Conservation (phyloP, 1,284 basidiomycete genomes). For the Moesziomyces aphidis region DNA sequence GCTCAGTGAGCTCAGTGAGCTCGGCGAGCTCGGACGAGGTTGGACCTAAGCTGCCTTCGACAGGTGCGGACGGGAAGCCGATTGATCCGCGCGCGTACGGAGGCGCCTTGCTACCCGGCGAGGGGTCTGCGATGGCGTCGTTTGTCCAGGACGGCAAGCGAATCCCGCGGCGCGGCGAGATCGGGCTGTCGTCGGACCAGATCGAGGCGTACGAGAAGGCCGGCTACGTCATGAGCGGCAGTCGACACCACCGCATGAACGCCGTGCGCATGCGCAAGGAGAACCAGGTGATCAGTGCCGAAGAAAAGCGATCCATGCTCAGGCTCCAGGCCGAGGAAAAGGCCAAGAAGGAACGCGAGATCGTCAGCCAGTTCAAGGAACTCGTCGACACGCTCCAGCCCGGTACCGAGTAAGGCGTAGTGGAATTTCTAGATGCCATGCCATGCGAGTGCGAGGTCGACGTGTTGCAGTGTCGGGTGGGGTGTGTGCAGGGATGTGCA, state of each 20-base stretch:
- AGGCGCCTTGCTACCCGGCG: conserved; percentile 87
- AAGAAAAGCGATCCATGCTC: conserved; percentile 93
- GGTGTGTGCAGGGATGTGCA: conserved; percentile 20
- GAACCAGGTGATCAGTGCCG: conserved; percentile 93
- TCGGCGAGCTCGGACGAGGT: conserved; percentile 5
- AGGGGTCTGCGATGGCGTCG: conserved; percentile 96
- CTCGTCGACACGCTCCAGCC: conserved; percentile 55
- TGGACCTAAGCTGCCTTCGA: conserved; percentile 31
- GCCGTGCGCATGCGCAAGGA: conserved; percentile 98
- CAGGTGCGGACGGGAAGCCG: conserved; percentile 24
- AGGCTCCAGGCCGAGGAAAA: conserved; percentile 93
- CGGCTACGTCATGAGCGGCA: conserved; percentile 99
- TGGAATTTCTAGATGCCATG: conserved; percentile 25
- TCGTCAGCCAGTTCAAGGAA: conserved; percentile 68
- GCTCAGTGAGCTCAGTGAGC: background rate
- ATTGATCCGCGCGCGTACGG: conserved; percentile 72
- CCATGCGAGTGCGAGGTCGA: conserved; percentile 39
- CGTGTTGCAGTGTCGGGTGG: conserved; percentile 1
- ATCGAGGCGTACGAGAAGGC: conserved; percentile 87
- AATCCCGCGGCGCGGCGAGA: conserved; percentile 98
- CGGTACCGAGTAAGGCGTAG: background rate
- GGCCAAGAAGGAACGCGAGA: conserved; percentile 81
- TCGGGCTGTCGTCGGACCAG: conserved; percentile 86
- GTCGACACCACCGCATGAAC: conserved; percentile 83
- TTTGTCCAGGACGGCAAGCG: conserved; percentile 90